A percentile compares a stretch with the other conserved stretches of the same genome.
Evolutionary conservation across 805 yeast species (phyloP).

Genomic region (Wickerhamomyces canadensis): DNA sequence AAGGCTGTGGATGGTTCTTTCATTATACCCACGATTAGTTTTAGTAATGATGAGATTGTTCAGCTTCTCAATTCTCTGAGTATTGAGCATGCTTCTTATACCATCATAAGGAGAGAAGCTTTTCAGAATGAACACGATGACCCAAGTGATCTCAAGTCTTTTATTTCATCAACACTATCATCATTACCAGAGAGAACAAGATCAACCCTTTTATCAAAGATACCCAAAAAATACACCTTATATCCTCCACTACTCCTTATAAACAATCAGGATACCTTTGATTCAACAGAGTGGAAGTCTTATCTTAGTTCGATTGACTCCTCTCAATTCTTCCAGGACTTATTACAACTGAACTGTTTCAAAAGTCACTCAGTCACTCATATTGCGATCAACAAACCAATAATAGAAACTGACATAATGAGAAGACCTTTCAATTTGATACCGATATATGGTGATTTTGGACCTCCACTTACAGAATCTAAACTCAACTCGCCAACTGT

Average conservation of each 20-base stretch:
- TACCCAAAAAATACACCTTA: slow-evolving; percentile 53
- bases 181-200: background rate
- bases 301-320: slow-evolving; percentile 15
- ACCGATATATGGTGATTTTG: slow-evolving; percentile 65
- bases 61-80: too few species aligned
- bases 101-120: too few species aligned
- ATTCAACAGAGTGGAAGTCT: slow-evolving; percentile 29
- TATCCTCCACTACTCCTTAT: slow-evolving; percentile 67
- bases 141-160: background rate
- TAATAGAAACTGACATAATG: slow-evolving; percentile 46
- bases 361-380: slow-evolving; percentile 41
- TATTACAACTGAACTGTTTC: slow-evolving; percentile 18
- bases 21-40: slow-evolving; percentile 16
- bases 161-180: background rate
- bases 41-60: background rate
- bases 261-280: slow-evolving; percentile 44
- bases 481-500: slow-evolving; percentile 31
- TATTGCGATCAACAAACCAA: slow-evolving; percentile 69
- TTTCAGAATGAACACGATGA: too few species aligned
- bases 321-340: slow-evolving; percentile 14
- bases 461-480: slow-evolving; percentile 31
- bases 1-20: slow-evolving; percentile 12
- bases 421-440: slow-evolving; percentile 59
- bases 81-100: too few species aligned
- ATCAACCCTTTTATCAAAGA: background rate